A percentile compares a stretch with the other conserved stretches of the same genome.
These are phyloP conservation scores for Diaporthe batatas DNA, from an alignment of 2,329 filamentous ascomycete species.

Conservation along the genomic window DNA sequence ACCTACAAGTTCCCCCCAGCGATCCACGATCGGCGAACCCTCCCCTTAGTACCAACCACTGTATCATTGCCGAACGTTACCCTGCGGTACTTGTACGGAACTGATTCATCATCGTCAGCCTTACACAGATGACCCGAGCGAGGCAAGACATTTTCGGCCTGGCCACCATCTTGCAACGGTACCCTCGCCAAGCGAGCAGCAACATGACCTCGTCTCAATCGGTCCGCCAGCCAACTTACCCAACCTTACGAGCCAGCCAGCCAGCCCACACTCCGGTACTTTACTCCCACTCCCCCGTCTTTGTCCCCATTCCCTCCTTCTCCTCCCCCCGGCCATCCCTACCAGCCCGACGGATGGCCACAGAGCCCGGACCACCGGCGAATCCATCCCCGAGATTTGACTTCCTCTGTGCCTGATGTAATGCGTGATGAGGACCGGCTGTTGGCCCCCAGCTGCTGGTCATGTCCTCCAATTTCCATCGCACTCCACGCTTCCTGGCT, in stretches of 20 bases:
- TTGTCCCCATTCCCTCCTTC: no score
- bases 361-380: constrained; percentile 32
- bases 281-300: constrained; percentile 14
- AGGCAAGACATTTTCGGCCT: constrained; percentile 31
- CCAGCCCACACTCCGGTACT: neutral
- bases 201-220: constrained; percentile 20
- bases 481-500: constrained; percentile 9
- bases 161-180: constrained; percentile 26
- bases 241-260: constrained; percentile 9
- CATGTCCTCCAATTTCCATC: constrained; percentile 39
- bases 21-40: constrained; percentile 36
- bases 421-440: constrained; percentile 29
- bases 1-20: constrained; percentile 16
- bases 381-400: constrained; percentile 37
- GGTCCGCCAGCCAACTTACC: constrained; percentile 5
- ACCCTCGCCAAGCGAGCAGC: constrained; percentile 23
- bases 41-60: constrained; percentile 31
- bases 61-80: constrained; percentile 39
- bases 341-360: constrained; percentile 11
- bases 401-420: constrained; percentile 8
- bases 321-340: neutral
- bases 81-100: constrained; percentile 34
- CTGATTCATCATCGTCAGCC: constrained; percentile 39
- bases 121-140: constrained; percentile 38
- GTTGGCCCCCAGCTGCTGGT: constrained; percentile 26